Conservation (phyloP, 108 stramenopile genomes). For the Bacterosira constricta region DNA sequence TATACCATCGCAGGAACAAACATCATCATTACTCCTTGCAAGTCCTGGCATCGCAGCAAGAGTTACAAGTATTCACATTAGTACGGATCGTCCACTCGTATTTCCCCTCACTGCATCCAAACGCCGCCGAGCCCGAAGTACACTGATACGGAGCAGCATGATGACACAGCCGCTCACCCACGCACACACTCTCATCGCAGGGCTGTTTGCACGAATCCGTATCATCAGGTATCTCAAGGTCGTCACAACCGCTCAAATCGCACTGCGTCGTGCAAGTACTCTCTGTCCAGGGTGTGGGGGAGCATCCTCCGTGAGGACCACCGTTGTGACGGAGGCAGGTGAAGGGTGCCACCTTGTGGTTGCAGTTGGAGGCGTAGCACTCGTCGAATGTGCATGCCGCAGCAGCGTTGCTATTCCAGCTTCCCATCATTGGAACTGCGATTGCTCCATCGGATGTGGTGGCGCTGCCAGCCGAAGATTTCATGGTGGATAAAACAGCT, state of each 20-base stretch:
- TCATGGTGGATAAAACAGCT: too few relatives aligned
- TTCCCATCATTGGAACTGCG: too few relatives aligned
- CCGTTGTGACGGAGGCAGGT: conserved; percentile 33
- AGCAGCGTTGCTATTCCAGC: too few relatives aligned
- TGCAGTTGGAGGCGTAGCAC: conserved; percentile 15
- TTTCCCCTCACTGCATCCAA: conserved; percentile 12
- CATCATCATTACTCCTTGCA: neutral
- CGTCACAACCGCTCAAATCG: conserved; percentile 13
- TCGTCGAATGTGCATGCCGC: conserved; percentile 24
- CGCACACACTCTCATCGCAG: conserved; percentile 7
- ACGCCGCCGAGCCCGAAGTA: neutral
- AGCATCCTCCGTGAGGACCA: conserved; percentile 28
- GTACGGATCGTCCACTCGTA: conserved; percentile 12
- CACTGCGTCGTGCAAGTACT: conserved; percentile 14
- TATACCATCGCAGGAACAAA: neutral
- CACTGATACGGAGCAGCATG: conserved; percentile 15
- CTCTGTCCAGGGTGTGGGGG: conserved; percentile 13
- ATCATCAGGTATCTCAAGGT: neutral
- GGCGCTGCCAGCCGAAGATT: too few relatives aligned
- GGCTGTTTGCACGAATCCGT: neutral
- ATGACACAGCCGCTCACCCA: neutral
- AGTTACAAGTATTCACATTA: neutral
- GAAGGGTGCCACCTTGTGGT: conserved; percentile 11
- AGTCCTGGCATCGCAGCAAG: conserved; percentile 23
- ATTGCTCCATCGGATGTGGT: too few relatives aligned